Evolutionary conservation across 177 flowering plant genomes (phyloP).

Genomic region (Tripterygium wilfordii): DNA sequence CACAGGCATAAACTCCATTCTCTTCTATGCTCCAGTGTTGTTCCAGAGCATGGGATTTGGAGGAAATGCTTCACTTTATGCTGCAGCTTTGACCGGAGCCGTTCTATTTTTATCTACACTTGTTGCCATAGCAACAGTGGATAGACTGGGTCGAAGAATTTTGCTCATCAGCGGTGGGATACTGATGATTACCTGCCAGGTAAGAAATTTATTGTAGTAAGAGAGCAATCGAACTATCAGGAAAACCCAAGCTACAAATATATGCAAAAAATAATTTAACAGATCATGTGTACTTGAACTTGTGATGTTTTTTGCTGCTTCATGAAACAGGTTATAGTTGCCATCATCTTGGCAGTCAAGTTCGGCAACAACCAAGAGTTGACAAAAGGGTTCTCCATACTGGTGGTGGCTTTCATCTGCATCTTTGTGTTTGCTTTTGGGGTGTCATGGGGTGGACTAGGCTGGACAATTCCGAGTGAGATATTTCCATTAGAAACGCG

Average conservation of each 20-base stretch:
- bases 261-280: not conserved
- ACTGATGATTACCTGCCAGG: constrained; percentile 81
- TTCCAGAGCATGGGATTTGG: constrained; percentile 86
- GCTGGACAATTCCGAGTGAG: constrained; percentile 96
- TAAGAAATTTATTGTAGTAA: constrained; percentile 13
- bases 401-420: constrained; percentile 69
- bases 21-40: constrained; percentile 85
- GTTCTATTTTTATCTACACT: constrained; percentile 72
- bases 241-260: too few relatives aligned
- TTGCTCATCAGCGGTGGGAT: constrained; percentile 74
- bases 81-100: constrained; percentile 81
- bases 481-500: constrained; percentile 84
- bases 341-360: constrained; percentile 65
- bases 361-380: constrained; percentile 43
- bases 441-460: constrained; percentile 96
- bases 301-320: not conserved
- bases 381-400: constrained; percentile 44
- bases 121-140: constrained; percentile 74
- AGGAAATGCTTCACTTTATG: constrained; percentile 65
- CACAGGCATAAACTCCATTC: constrained; percentile 78
- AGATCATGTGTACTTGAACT: not conserved
- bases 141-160: constrained; percentile 62
- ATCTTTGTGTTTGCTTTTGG: constrained; percentile 82
- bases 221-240: too few relatives aligned
- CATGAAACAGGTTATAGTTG: constrained; percentile 49